Evolutionary conservation across 2,329 filamentous ascomycete species (phyloP).

Genomic region (Monilinia fructigena): DNA sequence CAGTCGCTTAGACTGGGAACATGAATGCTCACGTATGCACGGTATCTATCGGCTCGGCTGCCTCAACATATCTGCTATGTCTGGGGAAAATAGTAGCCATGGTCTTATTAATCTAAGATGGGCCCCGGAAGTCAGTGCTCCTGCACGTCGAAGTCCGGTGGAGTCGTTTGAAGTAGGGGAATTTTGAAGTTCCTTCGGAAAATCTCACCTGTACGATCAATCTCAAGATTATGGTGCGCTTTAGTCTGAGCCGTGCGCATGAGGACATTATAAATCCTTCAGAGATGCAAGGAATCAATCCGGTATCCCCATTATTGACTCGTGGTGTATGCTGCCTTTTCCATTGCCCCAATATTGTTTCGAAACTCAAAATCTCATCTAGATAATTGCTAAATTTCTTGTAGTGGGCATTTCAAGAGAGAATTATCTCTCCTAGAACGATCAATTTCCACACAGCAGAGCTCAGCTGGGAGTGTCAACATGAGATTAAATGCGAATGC

Average conservation of each 20-base stretch:
- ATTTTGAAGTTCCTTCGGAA: background rate
- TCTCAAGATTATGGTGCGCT: background rate
- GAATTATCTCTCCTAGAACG: background rate
- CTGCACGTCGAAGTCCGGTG: background rate
- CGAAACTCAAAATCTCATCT: background rate
- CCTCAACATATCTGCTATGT: background rate
- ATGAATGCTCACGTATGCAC: background rate
- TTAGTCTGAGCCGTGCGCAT: background rate
- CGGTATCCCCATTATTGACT: background rate
- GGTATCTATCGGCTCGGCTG: background rate
- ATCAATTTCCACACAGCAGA: background rate
- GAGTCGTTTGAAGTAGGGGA: background rate
- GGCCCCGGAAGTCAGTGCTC: background rate
- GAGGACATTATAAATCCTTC: background rate
- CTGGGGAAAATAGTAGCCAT: background rate
- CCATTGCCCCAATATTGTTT: background rate
- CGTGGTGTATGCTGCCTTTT: background rate
- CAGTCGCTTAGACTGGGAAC: background rate
- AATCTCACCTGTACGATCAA: background rate
- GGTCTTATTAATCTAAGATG: background rate
- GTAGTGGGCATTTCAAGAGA: background rate
- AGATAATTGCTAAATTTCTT: background rate
- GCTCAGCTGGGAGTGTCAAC: background rate
- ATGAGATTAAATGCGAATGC: background rate
- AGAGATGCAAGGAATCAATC: background rate